Evolutionary conservation across 345 rosid species (phyloP).

Genomic region (Conringia planisiliqua): DNA sequence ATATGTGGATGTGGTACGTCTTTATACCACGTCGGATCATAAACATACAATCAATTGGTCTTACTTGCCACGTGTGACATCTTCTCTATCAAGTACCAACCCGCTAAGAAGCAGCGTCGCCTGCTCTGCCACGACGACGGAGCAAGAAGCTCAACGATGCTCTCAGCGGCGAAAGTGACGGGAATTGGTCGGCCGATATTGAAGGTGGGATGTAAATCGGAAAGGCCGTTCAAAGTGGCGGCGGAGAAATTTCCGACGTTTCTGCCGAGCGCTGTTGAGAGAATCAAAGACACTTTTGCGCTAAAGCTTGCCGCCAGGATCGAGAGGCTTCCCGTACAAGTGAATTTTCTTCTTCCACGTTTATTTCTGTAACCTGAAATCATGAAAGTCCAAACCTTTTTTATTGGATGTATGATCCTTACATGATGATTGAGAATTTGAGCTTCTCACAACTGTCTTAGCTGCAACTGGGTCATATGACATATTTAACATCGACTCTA

Average conservation of each 20-base stretch:
- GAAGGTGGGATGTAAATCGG: neutral
- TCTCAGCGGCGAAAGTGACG: slow-evolving; percentile 11
- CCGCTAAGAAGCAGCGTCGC: slow-evolving; percentile 10
- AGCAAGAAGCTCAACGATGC: slow-evolving; percentile 2
- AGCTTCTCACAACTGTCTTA: neutral
- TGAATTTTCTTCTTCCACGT: neutral
- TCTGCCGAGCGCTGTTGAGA: slow-evolving; percentile 72
- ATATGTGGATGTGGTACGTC: slow-evolving; percentile 5
- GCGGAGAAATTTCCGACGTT: slow-evolving; percentile 54
- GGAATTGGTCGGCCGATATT: neutral
- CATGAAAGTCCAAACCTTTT: neutral
- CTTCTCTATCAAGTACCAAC: slow-evolving; percentile 19
- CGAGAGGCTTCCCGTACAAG: slow-evolving; percentile 62
- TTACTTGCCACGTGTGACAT: slow-evolving; percentile 30
- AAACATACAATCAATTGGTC: neutral
- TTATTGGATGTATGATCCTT: neutral
- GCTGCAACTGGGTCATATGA: neutral
- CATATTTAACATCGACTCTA: neutral
- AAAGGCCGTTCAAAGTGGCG: slow-evolving; percentile 4
- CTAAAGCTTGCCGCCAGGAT: slow-evolving; percentile 62
- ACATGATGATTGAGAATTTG: neutral
- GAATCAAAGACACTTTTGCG: slow-evolving; percentile 73
- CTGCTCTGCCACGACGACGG: slow-evolving; percentile 7
- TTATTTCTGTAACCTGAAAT: neutral
- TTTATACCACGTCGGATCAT: neutral